These are phyloP conservation scores for Sporothrix brunneoviolacea DNA, from an alignment of 2,329 filamentous ascomycete genomes.

Conservation along the genomic window DNA sequence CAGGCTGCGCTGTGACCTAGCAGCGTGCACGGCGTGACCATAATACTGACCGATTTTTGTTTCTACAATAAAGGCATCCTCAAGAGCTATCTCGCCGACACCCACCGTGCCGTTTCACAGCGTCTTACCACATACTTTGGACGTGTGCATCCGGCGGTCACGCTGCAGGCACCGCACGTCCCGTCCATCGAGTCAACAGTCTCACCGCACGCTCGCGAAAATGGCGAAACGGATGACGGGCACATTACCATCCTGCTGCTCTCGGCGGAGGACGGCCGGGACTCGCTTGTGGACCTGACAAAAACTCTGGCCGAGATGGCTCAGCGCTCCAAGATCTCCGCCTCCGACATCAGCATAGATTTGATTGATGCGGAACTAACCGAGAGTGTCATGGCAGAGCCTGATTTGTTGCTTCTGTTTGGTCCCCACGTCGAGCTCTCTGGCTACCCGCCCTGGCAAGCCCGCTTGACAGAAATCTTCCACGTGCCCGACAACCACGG, in stretches of 20 bases:
- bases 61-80: constrained; percentile 57
- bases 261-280: constrained; percentile 80
- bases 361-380: constrained; percentile 84
- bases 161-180: constrained; percentile 64
- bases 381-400: constrained; percentile 74
- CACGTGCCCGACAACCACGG: constrained; percentile 67
- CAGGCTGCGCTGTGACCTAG: no score
- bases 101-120: constrained; percentile 69
- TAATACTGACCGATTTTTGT: neutral
- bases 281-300: constrained; percentile 91
- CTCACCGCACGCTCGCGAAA: constrained; percentile 32
- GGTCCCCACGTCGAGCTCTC: constrained; percentile 75
- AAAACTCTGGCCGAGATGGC: constrained; percentile 94
- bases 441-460: constrained; percentile 95
- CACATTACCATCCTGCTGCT: constrained; percentile 65
- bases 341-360: constrained; percentile 75
- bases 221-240: constrained; percentile 25
- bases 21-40: no score
- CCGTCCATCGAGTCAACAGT: constrained; percentile 46
- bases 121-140: constrained; percentile 89
- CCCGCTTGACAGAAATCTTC: constrained; percentile 91
- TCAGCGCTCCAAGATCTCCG: constrained; percentile 74
- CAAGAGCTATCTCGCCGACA: constrained; percentile 81
- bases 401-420: constrained; percentile 84
- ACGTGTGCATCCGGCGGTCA: constrained; percentile 62